Base-by-base conservation (phyloP, 1,139 yeast species). In the Yarrowia galli region DNA sequence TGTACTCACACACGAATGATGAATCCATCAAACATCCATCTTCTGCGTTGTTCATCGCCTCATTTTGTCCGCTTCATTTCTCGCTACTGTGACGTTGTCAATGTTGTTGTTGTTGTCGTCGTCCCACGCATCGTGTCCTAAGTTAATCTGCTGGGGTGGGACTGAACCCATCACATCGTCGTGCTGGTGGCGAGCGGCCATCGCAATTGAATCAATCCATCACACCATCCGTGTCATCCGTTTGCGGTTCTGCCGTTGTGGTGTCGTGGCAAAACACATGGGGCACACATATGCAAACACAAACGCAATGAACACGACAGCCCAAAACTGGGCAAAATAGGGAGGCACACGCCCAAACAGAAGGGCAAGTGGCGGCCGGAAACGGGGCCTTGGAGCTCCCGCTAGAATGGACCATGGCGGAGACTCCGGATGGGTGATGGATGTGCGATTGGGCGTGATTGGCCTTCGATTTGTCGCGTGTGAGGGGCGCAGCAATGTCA, bases 401-500 rank as follows among this genome's bases (percentile, higher is more conserved):
- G 10, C 22, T 23, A 13, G 32, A 20, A 15, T 15, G 22, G 51
- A 16, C 10, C 32, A 15, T n/a, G 51, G 20, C 42, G 63, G 38
- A 9, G 18, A 25, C 25, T 12, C 38, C 25, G 48, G 48, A 28
- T 42, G 48, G n/a, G 38, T 28, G 64, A 58, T 58, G 64, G 64
- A 42, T 22, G 42, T 28, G 64, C 51, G 51, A 42, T 58, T 58
- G 64, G 51, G 51, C 42, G 48, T 20, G 51, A 43, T 58, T 42
- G 64, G 13, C 51, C 49, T 16, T 28, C 42, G 64, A 42, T 58
- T 42, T 58, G 64, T 58, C 51, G 64, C 51, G 64, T 58, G 64
- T 58, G 45, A 58, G 64, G 51, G 64, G 64, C 64, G 64, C 64
- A 58, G 64, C 64, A 58, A 58, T 58, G 64, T 58, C 64, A 54